phyloP scores from a whole-genome alignment of 1,284 basidiomycete genomes.

The Sphagnurus paluster region DNA sequence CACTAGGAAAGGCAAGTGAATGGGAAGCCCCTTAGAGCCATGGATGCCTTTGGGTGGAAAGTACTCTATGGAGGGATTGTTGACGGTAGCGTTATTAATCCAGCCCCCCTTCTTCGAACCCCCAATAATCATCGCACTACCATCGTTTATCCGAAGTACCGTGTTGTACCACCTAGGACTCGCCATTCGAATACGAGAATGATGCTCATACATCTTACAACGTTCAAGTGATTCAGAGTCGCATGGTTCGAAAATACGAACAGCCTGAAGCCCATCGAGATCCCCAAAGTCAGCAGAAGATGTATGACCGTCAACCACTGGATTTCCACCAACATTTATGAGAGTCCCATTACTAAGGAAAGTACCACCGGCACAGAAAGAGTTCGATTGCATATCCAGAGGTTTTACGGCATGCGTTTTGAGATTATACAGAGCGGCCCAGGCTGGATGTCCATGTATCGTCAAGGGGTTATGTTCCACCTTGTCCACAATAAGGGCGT shows the following conservation, averaged over 20 bases:
- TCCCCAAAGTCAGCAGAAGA: constrained; percentile 75
- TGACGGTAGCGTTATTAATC: constrained; percentile 76
- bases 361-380: constrained; percentile 85
- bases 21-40: constrained; percentile 63
- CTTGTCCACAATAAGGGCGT: constrained; percentile 78
- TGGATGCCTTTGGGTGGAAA: constrained; percentile 76
- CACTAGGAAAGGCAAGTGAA: constrained; percentile 62
- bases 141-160: constrained; percentile 67
- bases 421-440: constrained; percentile 75
- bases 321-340: constrained; percentile 78
- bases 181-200: constrained; percentile 62
- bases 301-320: constrained; percentile 62
- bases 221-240: constrained; percentile 42
- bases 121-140: constrained; percentile 80
- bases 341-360: constrained; percentile 77
- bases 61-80: constrained; percentile 82
- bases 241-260: constrained; percentile 76
- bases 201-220: constrained; percentile 70
- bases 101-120: constrained; percentile 79
- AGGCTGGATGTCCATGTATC: constrained; percentile 73
- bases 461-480: constrained; percentile 82
- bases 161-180: constrained; percentile 80
- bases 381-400: constrained; percentile 72
- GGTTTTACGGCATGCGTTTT: constrained; percentile 62
- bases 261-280: constrained; percentile 68